phyloP scores from a whole-genome alignment of 2,329 filamentous ascomycete genomes.

The Colletotrichum destructivum region DNA sequence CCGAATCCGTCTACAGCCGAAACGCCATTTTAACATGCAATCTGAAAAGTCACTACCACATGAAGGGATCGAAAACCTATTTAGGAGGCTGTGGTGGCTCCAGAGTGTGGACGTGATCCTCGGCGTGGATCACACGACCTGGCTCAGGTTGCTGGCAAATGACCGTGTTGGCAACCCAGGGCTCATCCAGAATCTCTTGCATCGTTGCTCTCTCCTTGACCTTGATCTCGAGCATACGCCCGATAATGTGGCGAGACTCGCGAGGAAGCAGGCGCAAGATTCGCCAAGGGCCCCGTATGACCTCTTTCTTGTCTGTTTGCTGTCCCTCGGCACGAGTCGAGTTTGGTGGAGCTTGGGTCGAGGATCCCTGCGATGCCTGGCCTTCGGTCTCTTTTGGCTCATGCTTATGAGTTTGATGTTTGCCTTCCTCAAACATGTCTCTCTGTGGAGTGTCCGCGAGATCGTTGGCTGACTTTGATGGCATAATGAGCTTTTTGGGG shows the following conservation, averaged over 20 bases:
- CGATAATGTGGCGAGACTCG: slow-evolving; percentile 91
- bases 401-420: slow-evolving; percentile 45
- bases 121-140: slow-evolving; percentile 79
- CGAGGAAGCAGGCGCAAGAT: slow-evolving; percentile 88
- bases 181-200: slow-evolving; percentile 87
- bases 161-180: slow-evolving; percentile 88
- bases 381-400: slow-evolving; percentile 40
- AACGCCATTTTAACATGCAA: slow-evolving; percentile 39
- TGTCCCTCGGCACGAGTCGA: slow-evolving; percentile 24
- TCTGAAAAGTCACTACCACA: slow-evolving; percentile 6
- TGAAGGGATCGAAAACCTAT: background rate
- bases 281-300: slow-evolving; percentile 94
- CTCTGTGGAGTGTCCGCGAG: slow-evolving; percentile 56
- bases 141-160: slow-evolving; percentile 85
- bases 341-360: slow-evolving; percentile 26
- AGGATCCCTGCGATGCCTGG: slow-evolving; percentile 41
- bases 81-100: slow-evolving; percentile 74
- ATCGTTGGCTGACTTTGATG: slow-evolving; percentile 62
- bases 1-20: slow-evolving; percentile 13
- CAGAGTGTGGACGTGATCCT: slow-evolving; percentile 87
- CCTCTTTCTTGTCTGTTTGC: slow-evolving; percentile 74
- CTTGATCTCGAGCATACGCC: slow-evolving; percentile 92
- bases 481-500: slow-evolving; percentile 66
- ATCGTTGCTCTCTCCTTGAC: slow-evolving; percentile 87
- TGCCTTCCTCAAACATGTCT: slow-evolving; percentile 55